These are phyloP conservation scores for Penicillium glabrum DNA, from an alignment of 2,329 filamentous ascomycete genomes.

Conservation along the genomic window DNA sequence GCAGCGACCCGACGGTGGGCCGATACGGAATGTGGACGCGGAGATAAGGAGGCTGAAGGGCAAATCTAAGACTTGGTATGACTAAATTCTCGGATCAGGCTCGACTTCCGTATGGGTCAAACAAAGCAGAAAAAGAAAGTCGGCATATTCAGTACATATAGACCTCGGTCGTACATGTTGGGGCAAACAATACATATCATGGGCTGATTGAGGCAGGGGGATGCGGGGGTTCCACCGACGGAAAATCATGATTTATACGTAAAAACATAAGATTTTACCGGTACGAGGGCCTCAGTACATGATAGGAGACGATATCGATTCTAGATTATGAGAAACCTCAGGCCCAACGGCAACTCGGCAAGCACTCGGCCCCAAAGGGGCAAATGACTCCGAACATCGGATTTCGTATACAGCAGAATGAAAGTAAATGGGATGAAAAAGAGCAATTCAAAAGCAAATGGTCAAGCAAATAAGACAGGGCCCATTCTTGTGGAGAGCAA, in stretches of 20 bases:
- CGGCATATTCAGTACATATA: too few species aligned
- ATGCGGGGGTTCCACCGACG: neutral
- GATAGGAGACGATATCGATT: too few species aligned
- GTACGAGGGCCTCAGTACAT: too few species aligned
- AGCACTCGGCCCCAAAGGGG: slow-evolving; percentile 1
- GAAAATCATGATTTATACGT: neutral
- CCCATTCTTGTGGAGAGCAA: neutral
- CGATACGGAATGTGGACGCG: slow-evolving; percentile 19
- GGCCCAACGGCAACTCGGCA: neutral
- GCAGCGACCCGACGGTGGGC: slow-evolving; percentile 12
- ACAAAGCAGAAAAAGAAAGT: neutral
- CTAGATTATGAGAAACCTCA: too few species aligned
- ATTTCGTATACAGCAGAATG: too few species aligned
- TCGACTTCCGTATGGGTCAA: neutral
- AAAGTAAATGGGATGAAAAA: too few species aligned
- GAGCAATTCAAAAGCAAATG: neutral
- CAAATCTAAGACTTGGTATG: neutral
- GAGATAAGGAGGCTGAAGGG: neutral
- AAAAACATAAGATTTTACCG: too few species aligned
- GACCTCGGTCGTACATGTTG: too few species aligned
- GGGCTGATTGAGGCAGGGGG: slow-evolving; percentile 10
- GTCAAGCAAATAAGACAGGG: neutral
- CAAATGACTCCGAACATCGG: neutral
- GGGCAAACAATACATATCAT: neutral
- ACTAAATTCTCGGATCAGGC: neutral